A percentile compares a stretch with the other conserved stretches of the same genome.
Evolutionary conservation across 1,284 basidiomycete species (phyloP).

Genomic region (Porodaedalea pini): DNA sequence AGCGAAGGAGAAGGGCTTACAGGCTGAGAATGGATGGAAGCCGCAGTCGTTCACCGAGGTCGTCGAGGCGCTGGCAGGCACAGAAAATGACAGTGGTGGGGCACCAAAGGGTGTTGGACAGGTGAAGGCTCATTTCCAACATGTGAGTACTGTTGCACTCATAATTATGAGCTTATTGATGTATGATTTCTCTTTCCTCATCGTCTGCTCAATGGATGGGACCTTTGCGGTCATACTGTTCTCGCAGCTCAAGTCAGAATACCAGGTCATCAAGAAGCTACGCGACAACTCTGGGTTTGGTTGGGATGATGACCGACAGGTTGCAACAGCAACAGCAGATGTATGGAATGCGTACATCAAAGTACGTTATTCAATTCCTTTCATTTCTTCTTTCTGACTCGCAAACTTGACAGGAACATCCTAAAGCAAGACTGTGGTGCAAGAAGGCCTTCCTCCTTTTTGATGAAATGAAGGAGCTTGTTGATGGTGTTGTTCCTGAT

Average conservation of each 20-base stretch:
- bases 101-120: not conserved
- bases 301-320: conserved; percentile 29
- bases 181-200: too few species aligned
- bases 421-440: conserved; percentile 25
- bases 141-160: not conserved
- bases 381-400: conserved; percentile 3
- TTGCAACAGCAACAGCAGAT: conserved; percentile 28
- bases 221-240: too few species aligned
- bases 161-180: not conserved
- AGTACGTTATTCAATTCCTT: conserved; percentile 20
- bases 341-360: conserved; percentile 29
- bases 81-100: not conserved
- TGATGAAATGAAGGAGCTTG: conserved; percentile 26
- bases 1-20: not conserved
- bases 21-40: too few species aligned
- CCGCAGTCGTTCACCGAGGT: not conserved
- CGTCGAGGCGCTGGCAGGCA: not conserved
- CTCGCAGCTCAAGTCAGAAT: conserved; percentile 31
- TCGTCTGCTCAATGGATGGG: too few species aligned
- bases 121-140: not conserved
- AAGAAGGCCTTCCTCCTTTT: conserved; percentile 31
- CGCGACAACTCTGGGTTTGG: conserved; percentile 32
- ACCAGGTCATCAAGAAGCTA: conserved; percentile 25
- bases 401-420: conserved; percentile 28
- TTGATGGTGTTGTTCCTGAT: conserved; percentile 30